Evolutionary conservation across 306 rosid genomes (phyloP).

Genomic region (Quercus engelmannii): DNA sequence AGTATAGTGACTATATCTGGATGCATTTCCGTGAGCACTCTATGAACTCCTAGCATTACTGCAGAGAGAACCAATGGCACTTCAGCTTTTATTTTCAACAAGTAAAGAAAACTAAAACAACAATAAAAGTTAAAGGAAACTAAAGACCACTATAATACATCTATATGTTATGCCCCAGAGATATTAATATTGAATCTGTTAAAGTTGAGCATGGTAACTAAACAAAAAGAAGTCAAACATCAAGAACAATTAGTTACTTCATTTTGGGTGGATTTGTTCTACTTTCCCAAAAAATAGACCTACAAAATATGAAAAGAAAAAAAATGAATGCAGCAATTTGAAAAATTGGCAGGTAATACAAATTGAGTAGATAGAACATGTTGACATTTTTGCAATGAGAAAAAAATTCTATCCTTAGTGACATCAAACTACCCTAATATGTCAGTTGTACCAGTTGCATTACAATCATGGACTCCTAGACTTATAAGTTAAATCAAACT

Average conservation of each 20-base stretch:
- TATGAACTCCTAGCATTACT: slow-evolving; percentile 73
- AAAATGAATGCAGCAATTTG: neutral
- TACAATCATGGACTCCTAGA: neutral
- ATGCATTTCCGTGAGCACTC: slow-evolving; percentile 47
- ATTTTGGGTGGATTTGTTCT: neutral
- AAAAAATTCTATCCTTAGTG: neutral
- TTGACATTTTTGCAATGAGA: neutral
- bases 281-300: neutral
- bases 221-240: neutral
- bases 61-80: slow-evolving; percentile 35
- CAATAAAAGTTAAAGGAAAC: neutral
- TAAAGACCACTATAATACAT: neutral
- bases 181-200: neutral
- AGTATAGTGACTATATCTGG: slow-evolving; percentile 69
- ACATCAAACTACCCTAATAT: neutral
- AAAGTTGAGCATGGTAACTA: neutral
- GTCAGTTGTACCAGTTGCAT: neutral
- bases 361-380: neutral
- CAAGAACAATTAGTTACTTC: neutral
- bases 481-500: neutral
- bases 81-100: neutral
- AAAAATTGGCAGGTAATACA: neutral
- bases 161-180: neutral
- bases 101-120: neutral
- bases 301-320: neutral